Evolutionary conservation across 2,329 filamentous ascomycete species (phyloP).

Genomic region (Fusarium sp.): DNA sequence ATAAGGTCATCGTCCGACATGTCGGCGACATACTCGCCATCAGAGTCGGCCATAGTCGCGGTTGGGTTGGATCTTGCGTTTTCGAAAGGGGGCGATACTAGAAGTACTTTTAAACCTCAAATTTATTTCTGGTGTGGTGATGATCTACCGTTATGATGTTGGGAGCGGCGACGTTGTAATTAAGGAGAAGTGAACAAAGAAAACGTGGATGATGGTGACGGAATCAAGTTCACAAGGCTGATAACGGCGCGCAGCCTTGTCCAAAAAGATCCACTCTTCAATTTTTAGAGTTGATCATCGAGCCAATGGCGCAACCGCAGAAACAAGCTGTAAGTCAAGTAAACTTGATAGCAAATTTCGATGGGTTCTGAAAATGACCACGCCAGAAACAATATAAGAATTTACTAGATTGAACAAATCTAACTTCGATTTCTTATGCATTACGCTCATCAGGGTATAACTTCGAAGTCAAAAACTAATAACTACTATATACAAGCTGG

Average conservation of each 20-base stretch:
- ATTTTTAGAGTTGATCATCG: slow-evolving; percentile 15
- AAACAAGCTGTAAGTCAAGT: slow-evolving; percentile 11
- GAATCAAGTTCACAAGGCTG: slow-evolving; percentile 48
- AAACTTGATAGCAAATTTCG: neutral
- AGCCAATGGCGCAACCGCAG: slow-evolving; percentile 37
- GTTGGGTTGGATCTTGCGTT: neutral
- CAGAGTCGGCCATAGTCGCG: slow-evolving; percentile 75
- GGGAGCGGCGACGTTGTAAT: neutral
- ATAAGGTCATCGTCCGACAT: slow-evolving; percentile 75
- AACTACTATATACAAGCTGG: slow-evolving; percentile 49
- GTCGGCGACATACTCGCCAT: slow-evolving; percentile 76
- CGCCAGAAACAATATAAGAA: neutral
- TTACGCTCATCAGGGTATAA: slow-evolving; percentile 57
- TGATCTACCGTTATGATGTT: neutral
- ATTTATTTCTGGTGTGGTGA: neutral
- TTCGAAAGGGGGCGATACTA: neutral
- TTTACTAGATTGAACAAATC: slow-evolving; percentile 42
- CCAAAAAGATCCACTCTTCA: slow-evolving; percentile 32
- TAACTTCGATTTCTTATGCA: slow-evolving; percentile 49
- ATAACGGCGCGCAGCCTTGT: slow-evolving; percentile 43
- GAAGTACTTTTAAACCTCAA: neutral
- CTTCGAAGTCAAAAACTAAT: slow-evolving; percentile 54
- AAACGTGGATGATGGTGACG: slow-evolving; percentile 31
- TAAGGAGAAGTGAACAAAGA: slow-evolving; percentile 7
- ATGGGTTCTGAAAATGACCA: neutral